Evolutionary conservation across 2,329 filamentous ascomycete genomes (phyloP), one percentile per base, ranked within the genome.

Genomic region (Penicillium sumatraense): DNA sequence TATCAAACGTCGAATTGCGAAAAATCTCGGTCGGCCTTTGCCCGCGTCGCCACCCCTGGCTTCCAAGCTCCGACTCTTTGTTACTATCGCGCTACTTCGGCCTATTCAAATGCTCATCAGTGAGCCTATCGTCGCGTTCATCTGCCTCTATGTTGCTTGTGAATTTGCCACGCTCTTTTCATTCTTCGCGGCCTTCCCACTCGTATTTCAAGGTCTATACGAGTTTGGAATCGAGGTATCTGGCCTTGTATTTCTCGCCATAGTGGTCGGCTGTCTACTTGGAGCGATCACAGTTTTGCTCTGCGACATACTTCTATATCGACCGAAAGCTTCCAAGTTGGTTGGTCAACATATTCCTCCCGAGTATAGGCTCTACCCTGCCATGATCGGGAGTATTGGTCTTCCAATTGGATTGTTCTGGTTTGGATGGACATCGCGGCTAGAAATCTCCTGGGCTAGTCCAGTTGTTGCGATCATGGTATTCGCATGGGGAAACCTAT

Each of bases 101-200:
- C 66, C 65, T 1, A 33, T 64, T 26, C 54, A 60, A n/a, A 66
- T 68, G 65, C 29, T 68, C 8, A 9, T 68, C 3, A 54, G 51
- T 5, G 65, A 68, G 47, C 63, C 62, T 3, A 68, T 68, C 26
- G 63, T 67, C n/a, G 40, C 61, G 11, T 64, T 64, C 23, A 60
- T 61, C 9, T 68, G 63, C 14, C 55, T 66, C 29, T 68, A 68
- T 47, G 51, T 65, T 11, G 57, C 63, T 13, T 58, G 64, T n/a
- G 60, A 66, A 36, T 67, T 67, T 33, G 58, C 61, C 10, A 66
- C 64, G 3, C 52, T 61, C 18, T 62, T 60, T 23, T 60, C 51
- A 2, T 60, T 58, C 29, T 60, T 60, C 14, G 57, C 57, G 1
- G 56, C 51, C 0, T 16, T 60, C 16, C 55, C 57, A 5, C 47